Base-by-base conservation (phyloP, 306 rosid genomes). In the Lathyrus aphaca region DNA sequence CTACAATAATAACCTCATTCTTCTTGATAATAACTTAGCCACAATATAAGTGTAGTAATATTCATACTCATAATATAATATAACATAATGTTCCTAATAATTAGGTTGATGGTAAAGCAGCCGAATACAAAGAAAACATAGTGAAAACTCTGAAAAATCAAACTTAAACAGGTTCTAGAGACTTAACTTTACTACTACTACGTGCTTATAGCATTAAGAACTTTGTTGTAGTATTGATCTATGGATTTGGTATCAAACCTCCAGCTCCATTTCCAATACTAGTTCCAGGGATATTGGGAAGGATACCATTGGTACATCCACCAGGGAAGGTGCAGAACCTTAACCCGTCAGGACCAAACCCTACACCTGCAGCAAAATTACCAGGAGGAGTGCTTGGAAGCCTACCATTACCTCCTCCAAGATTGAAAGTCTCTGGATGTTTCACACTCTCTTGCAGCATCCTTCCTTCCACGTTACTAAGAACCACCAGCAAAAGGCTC, bases 371-470 rank as follows among this genome's bases (percentile, higher is more conserved):
- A 14, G 39, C 38, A 6, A 54, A 54, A 23, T 13, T 54, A 14
- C 63, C 63, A 3, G 63, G 63, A 3, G 63, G 63, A 17, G 39
- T 54, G 4, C 17, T 56, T 14, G 63, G 39, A 27, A 56, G 2
- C 6, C 8, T 53, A 0, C 35, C 59, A 53, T 50, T 54, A 1
- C 60, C 37, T 54, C 60, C 60, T 54, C 60, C 60, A 25, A 54
- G 13, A 23, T 54, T 54, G 60, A 56, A 56, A 6, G 63, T 56
- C 32, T 56, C 63, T 27, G 63, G 63, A 29, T 56, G 63, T 21
- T 56, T 12, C 40, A 56, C 63, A 53, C 32, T 53, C 15, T 53
- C 59, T 10, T 27, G 8, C 17, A 27, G 1, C 11, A 56, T 6
- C 63, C 39, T 56, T 56, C 63, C 63, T 27, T 56, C 63, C 19